Conservation (phyloP, 805 yeast species). For the Yarrowia deformans region DNA sequence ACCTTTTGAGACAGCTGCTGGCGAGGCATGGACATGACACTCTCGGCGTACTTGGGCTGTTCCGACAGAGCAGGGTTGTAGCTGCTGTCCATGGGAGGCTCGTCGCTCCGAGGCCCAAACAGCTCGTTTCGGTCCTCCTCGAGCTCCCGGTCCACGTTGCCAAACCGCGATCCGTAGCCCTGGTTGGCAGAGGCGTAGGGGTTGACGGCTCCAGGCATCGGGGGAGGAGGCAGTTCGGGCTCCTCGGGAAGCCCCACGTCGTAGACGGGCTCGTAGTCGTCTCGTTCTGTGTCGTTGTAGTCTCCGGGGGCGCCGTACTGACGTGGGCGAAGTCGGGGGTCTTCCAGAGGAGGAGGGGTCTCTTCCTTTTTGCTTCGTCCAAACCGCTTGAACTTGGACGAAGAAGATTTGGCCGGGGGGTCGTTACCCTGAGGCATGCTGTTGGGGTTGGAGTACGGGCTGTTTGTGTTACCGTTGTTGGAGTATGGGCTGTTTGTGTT, state of each 20-base stretch:
- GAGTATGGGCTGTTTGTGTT: not conserved
- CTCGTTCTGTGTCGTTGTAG: not conserved
- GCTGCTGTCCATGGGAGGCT: not conserved
- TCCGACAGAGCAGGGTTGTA: slow-evolving; percentile 18
- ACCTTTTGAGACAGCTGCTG: slow-evolving; percentile 32
- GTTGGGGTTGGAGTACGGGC: not conserved
- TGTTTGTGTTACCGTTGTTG: not conserved
- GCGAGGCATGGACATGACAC: slow-evolving; percentile 29
- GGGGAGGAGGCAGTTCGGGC: slow-evolving; percentile 30
- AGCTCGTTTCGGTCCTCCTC: slow-evolving; percentile 17
- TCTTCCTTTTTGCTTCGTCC: slow-evolving; percentile 19
- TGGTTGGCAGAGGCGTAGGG: slow-evolving; percentile 32
- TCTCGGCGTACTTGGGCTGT: slow-evolving; percentile 33
- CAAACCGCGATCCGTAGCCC: slow-evolving; percentile 26
- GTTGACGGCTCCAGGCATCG: slow-evolving; percentile 27
- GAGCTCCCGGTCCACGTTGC: slow-evolving; percentile 27
- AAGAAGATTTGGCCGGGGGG: not conserved
- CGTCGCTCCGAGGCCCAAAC: slow-evolving; percentile 19
- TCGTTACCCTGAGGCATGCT: not conserved
- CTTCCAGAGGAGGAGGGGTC: slow-evolving; percentile 8
- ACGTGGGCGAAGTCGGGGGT: slow-evolving; percentile 1
- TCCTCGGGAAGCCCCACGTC: slow-evolving; percentile 18
- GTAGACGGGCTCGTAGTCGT: slow-evolving; percentile 27
- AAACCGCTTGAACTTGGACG: slow-evolving; percentile 2
- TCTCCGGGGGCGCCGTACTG: not conserved